Evolutionary conservation across 208 protist species (phyloP).

Genomic region (Crithidia brevicula): DNA sequence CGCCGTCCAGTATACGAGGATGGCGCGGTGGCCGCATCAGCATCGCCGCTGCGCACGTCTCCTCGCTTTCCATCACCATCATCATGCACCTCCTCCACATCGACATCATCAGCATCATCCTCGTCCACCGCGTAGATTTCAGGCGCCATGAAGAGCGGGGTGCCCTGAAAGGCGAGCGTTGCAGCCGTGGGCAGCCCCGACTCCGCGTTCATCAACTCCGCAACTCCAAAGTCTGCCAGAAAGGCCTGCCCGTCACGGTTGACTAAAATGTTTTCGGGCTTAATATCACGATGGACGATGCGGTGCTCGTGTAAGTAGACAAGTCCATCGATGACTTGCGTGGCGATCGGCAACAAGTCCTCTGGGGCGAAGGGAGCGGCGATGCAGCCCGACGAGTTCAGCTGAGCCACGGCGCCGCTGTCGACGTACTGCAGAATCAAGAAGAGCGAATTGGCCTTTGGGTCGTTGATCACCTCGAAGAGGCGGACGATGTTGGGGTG

Average conservation of each 20-base stretch:
- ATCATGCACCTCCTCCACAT: neutral
- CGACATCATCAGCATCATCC: slow-evolving; percentile 5
- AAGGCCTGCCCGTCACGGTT: slow-evolving; percentile 55
- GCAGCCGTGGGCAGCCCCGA: slow-evolving; percentile 43
- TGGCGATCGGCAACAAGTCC: slow-evolving; percentile 43
- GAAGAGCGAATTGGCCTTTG: slow-evolving; percentile 83
- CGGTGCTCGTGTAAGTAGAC: slow-evolving; percentile 68
- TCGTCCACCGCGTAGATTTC: slow-evolving; percentile 53
- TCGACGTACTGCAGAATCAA: slow-evolving; percentile 94
- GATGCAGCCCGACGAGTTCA: slow-evolving; percentile 35
- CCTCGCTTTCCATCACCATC: neutral
- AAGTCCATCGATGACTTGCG: slow-evolving; percentile 70
- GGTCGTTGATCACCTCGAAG: slow-evolving; percentile 97
- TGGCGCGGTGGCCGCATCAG: neutral
- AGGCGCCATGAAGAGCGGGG: slow-evolving; percentile 80
- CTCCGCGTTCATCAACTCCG: slow-evolving; percentile 63
- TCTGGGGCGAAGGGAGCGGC: slow-evolving; percentile 46
- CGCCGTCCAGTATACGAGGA: neutral
- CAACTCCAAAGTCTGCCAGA: slow-evolving; percentile 88
- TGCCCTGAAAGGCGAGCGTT: slow-evolving; percentile 71
- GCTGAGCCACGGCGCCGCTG: slow-evolving; percentile 54
- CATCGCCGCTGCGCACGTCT: neutral
- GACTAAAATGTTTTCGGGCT: slow-evolving; percentile 88
- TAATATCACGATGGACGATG: slow-evolving; percentile 91
- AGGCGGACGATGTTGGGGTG: slow-evolving; percentile 96